Base-by-base conservation (phyloP, 805 yeast species). In the Sporopachydermia quercuum region DNA sequence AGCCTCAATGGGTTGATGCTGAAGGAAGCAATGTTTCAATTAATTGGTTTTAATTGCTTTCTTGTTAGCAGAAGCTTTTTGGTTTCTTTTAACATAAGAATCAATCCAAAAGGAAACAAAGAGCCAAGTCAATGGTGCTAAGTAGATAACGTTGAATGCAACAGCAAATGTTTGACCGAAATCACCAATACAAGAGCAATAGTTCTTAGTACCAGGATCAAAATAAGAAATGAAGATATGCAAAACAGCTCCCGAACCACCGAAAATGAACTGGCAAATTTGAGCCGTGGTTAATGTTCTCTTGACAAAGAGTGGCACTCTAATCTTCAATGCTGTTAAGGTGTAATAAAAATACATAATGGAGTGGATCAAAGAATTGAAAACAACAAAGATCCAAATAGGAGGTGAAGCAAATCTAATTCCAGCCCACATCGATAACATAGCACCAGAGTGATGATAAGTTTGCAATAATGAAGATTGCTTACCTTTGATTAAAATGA, bases 401-500 rank as follows among this genome's bases (percentile, higher is more conserved):
- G 86, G 86, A 3, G 85, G 82, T 11, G 82, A 69, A 39, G 70
- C 71, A 56, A 61, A 78, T 42, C 85, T 62, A 41, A 76, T 70
- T 2, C 86, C 86, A 4, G 81, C 71, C 85, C 85, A 78, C 86
- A 78, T 78, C 43, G 82, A 76, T 57, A 78, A 61, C 75, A 78
- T 78, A 38, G 86, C 86, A 17, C 86, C 86, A 3, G 85, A 71
- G 55, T 78, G 86, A 54, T 78, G 86, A 58, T 78, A 78, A 42
- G 80, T 72, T 56, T 78, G 86, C 50, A 78, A 62, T 42, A 78
- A 59, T 4, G 78, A 71, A 11, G 80, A 71, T 13, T 75, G 78
- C 53, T 68, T 66, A 35, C 86, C 86, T 56, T 78, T 78, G 43
- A 76, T 61, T 40, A 78, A 61, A 42, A 78, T 78, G 47, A 78